phyloP scores from a whole-genome alignment of 2,329 filamentous ascomycete genomes.

The Aspergillus piperis region DNA sequence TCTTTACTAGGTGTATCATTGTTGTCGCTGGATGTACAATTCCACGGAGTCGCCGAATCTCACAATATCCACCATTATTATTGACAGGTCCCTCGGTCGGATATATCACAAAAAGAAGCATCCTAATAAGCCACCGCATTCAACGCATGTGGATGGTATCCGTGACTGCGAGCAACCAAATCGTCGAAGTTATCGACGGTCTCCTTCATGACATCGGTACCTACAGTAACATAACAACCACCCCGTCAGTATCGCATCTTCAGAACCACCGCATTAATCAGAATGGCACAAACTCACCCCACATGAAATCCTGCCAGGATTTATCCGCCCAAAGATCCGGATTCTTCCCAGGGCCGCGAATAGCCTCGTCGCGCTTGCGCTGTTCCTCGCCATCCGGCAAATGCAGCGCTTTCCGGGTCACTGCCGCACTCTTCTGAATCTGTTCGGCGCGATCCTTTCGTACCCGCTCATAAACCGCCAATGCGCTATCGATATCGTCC shows the following conservation, averaged over 20 bases:
- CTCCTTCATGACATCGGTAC: background rate
- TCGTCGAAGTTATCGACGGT: background rate
- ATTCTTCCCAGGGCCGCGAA: background rate
- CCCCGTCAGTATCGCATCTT: background rate
- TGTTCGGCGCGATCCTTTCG: background rate
- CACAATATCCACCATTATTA: background rate
- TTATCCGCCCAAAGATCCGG: background rate
- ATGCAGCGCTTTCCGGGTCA: background rate
- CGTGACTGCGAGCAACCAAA: background rate
- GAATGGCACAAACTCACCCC: background rate
- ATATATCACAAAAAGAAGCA: background rate
- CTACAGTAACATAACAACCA: background rate
- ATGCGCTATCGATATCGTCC: background rate
- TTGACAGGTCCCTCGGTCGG: background rate
- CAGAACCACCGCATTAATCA: too few species aligned
- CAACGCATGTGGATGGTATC: constrained; percentile 1
- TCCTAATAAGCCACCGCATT: background rate
- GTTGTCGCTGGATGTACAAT: too few species aligned
- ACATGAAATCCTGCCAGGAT: constrained; percentile 2
- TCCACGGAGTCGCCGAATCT: too few species aligned
- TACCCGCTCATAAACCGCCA: background rate
- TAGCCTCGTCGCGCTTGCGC: background rate
- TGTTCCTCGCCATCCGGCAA: background rate
- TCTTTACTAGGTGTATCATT: too few species aligned
- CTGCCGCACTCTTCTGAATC: background rate